These are phyloP conservation scores for Alternaria solani DNA, from an alignment of 2,329 filamentous ascomycete species.

Conservation along the genomic window DNA sequence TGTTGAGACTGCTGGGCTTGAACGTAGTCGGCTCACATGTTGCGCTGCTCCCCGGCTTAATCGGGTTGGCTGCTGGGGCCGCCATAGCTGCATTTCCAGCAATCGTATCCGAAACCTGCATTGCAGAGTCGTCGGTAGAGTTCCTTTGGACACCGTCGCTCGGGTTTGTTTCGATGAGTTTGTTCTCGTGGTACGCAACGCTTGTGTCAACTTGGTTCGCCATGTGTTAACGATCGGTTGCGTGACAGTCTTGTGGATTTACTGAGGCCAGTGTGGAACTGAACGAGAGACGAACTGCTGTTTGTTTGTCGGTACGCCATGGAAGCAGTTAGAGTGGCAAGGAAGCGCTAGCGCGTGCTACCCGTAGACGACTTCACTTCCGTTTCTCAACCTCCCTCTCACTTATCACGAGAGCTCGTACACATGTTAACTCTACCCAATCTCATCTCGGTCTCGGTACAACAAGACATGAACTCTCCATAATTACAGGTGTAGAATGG, in stretches of 20 bases:
- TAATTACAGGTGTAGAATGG: background rate
- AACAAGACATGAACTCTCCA: background rate
- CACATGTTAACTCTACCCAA: background rate
- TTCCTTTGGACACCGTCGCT: background rate
- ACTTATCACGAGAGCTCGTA: background rate
- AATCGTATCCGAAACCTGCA: background rate
- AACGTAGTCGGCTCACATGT: background rate
- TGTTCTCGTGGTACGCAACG: background rate
- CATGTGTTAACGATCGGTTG: background rate
- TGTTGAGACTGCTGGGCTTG: background rate
- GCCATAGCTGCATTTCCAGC: background rate
- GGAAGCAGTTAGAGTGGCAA: background rate
- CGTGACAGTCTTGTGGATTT: background rate
- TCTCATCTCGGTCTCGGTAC: no score
- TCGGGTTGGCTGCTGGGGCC: background rate
- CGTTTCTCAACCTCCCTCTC: background rate
- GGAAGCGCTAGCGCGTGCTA: background rate
- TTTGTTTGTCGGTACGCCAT: background rate
- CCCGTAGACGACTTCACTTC: background rate
- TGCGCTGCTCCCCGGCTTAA: background rate
- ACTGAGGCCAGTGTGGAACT: background rate
- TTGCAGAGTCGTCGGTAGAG: background rate
- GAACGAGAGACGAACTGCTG: background rate
- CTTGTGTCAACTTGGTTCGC: background rate
- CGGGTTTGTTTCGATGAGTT: background rate